Evolutionary conservation across 352 stramenopile genomes (phyloP).

Genomic region (Pythium aristosporum): DNA sequence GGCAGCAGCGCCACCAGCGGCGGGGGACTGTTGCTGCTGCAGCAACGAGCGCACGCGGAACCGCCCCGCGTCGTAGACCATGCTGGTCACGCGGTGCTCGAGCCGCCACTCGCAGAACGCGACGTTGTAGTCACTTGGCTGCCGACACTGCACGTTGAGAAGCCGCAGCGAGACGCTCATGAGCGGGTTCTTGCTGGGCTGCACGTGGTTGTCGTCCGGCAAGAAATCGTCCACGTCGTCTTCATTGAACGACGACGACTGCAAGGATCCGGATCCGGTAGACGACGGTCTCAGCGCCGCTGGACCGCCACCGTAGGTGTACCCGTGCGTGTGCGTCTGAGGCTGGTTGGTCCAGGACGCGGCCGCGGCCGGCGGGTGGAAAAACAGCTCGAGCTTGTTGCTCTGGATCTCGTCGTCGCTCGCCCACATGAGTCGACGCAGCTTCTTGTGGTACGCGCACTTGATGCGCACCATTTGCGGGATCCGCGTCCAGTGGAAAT

Average conservation of each 20-base stretch:
- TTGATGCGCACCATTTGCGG: slow-evolving; percentile 21
- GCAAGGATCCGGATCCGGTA: slow-evolving; percentile 15
- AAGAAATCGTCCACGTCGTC: slow-evolving; percentile 16
- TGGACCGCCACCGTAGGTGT: slow-evolving; percentile 6
- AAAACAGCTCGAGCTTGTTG: slow-evolving; percentile 20
- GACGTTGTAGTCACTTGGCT: slow-evolving; percentile 13
- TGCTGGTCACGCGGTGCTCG: slow-evolving; percentile 19
- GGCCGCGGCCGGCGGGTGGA: slow-evolving; percentile 12
- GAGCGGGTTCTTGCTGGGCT: slow-evolving; percentile 13
- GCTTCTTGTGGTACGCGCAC: slow-evolving; percentile 22
- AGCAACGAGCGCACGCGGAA: slow-evolving; percentile 18
- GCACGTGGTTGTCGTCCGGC: slow-evolving; percentile 3
- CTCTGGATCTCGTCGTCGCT: slow-evolving; percentile 24
- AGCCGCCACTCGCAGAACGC: slow-evolving; percentile 24
- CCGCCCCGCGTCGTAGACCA: slow-evolving; percentile 20
- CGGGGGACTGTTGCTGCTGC: slow-evolving; percentile 6
- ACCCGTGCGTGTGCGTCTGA: slow-evolving; percentile 3
- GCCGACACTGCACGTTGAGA: slow-evolving; percentile 15
- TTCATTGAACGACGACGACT: slow-evolving; percentile 17
- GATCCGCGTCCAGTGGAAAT: slow-evolving; percentile 26
- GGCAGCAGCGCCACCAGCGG: not conserved
- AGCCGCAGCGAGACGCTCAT: slow-evolving; percentile 25
- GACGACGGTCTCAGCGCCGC: slow-evolving; percentile 16
- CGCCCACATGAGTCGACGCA: slow-evolving; percentile 20
- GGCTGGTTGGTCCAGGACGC: slow-evolving; percentile 7